phyloP scores from a whole-genome alignment of 148 eudicot species.

The Bassia scoparia region DNA sequence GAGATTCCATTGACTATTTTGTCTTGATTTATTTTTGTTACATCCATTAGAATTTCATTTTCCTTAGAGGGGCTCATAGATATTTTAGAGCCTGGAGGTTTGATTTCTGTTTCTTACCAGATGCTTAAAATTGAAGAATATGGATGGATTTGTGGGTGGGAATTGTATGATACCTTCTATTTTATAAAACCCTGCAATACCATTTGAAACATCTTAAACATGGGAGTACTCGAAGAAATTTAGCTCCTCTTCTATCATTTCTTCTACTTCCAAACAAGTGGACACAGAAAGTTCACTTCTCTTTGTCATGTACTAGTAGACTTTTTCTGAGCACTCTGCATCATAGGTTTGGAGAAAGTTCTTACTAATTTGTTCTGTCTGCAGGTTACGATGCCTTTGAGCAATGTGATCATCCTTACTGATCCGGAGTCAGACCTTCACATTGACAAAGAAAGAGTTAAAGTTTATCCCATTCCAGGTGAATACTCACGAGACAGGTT shows the following conservation, averaged over 20 bases:
- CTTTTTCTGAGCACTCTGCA: not conserved
- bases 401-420: conserved; percentile 67
- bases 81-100: not conserved
- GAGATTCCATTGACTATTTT: no score
- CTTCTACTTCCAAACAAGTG: conserved; percentile 1
- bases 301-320: not conserved
- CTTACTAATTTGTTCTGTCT: conserved; percentile 16
- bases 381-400: conserved; percentile 78
- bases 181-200: not conserved
- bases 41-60: no score
- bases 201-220: not conserved
- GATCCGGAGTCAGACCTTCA: conserved; percentile 76
- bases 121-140: no score
- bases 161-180: not conserved
- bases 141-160: no score
- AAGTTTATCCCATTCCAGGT: conserved; percentile 84
- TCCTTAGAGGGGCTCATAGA: not conserved
- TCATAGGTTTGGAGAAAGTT: conserved; percentile 5
- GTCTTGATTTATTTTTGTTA: no score
- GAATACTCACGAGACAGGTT: conserved; percentile 95
- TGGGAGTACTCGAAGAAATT: not conserved
- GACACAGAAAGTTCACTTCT: not conserved
- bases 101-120: no score
- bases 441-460: conserved; percentile 58
- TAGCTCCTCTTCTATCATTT: not conserved